Base-by-base conservation (phyloP, 441 rosid species). In the Geranium incanum region DNA sequence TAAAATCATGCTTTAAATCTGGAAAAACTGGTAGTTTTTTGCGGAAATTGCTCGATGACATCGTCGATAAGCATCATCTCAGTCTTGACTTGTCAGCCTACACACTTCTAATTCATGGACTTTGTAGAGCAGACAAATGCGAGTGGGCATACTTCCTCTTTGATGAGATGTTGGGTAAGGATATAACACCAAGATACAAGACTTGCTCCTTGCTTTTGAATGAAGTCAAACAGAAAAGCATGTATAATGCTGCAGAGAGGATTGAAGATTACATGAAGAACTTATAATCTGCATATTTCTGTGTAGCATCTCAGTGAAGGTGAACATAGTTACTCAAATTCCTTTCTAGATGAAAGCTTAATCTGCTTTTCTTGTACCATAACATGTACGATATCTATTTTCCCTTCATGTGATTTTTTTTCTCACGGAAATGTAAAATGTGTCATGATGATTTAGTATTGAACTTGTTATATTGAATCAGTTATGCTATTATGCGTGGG, bases 91-190 rank as follows among this genome's bases (percentile, higher is more conserved):
- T 81, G 57, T 84, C 93, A 13, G 79, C 88, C 15, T 89, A 93
- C 78, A 78, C 87, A 0, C 90, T 91, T 72, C 59, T 91, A 75
- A 86, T 91, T 78, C 98, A 91, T 70, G 89, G 96, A 60, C 85
- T 93, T 7, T 86, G 90, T 72, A 81, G 84, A 78, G 86, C 86
- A 67, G 73, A 83, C 70, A 80, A 75, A 65, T 79, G 80, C 68
- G 87, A 87, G 74, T 81, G 89, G 95, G 97, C 97, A 62, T 89
- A 81, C 73, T 71, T 69, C 19, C 71, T 93, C 39, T 91, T 91
- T 69, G 85, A 88, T 41, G 96, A 87, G 78, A 91, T 91, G 96
- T 82, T 87, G 67, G 79, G 76, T 66, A 81, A 84, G 73, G 94
- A 84, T 79, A 88, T 88, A 48, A 79, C 66, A 1, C 92, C 96